phyloP scores from a whole-genome alignment of 345 rosid species.

The Psidium guajava region DNA sequence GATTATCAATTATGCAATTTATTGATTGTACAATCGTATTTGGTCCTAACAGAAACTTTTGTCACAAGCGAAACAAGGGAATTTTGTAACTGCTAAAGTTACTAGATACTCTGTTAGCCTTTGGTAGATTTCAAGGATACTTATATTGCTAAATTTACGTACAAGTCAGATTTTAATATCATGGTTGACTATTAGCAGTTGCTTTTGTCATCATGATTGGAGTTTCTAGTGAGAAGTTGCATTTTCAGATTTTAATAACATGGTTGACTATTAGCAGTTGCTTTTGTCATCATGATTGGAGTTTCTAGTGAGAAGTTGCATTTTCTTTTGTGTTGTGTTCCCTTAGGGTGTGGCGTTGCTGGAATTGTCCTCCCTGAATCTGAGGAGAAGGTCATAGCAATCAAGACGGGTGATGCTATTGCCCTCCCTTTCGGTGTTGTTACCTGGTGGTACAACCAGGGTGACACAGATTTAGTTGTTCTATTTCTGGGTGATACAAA shows the following conservation, averaged over 20 bases:
- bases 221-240: not conserved
- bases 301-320: not conserved
- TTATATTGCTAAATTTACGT: not conserved
- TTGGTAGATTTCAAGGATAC: not conserved
- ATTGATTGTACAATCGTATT: not conserved
- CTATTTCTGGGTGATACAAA: conserved; percentile 82
- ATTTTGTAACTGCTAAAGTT: not conserved
- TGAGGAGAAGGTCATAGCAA: conserved; percentile 68
- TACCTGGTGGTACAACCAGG: conserved; percentile 87
- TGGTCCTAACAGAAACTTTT: not conserved
- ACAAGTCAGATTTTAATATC: not conserved
- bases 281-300: not conserved
- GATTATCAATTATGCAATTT: not conserved
- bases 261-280: not conserved
- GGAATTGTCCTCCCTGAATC: conserved; percentile 87
- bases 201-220: not conserved
- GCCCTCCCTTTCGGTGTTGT: conserved; percentile 88
- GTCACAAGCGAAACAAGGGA: not conserved
- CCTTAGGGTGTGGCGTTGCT: conserved; percentile 62
- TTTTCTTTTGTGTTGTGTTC: not conserved
- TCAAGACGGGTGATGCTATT: conserved; percentile 80
- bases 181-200: not conserved
- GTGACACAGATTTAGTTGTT: conserved; percentile 59
- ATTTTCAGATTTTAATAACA: not conserved
- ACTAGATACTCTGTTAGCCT: not conserved